phyloP scores from a whole-genome alignment of 1,284 basidiomycete species.

The Ceratobasidium sp. region DNA sequence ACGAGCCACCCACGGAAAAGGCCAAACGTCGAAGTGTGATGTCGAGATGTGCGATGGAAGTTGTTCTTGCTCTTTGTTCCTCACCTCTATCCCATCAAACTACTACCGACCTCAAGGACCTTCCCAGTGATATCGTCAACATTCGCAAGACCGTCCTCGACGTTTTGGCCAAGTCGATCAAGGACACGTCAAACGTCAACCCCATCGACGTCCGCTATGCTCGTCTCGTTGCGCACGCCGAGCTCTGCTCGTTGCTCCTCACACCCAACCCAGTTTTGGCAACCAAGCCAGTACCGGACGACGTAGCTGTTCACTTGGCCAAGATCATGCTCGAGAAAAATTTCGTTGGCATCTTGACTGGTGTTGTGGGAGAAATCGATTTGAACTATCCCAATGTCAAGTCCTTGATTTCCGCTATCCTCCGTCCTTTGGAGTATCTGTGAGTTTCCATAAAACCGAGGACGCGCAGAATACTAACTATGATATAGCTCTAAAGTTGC shows the following conservation, averaged over 20 bases:
- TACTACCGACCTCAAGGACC: conserved; percentile 72
- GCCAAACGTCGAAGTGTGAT: conserved; percentile 66
- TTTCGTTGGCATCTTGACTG: conserved; percentile 89
- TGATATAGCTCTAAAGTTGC: conserved; percentile 83
- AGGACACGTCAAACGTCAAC: conserved; percentile 75
- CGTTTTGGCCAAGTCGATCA: conserved; percentile 84
- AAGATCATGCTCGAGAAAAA: conserved; percentile 99
- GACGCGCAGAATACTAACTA: conserved; percentile 35
- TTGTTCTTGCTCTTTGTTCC: conserved; percentile 90
- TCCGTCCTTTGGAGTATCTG: conserved; percentile 90
- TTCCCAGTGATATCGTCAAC: conserved; percentile 76
- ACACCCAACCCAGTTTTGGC: conserved; percentile 55
- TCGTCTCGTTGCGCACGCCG: conserved; percentile 84
- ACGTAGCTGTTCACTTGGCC: conserved; percentile 87
- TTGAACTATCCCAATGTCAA: conserved; percentile 94
- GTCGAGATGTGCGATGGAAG: conserved; percentile 85
- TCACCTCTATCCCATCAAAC: conserved; percentile 61
- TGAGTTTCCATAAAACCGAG: conserved; percentile 53
- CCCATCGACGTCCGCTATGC: conserved; percentile 83
- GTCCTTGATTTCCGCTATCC: conserved; percentile 80
- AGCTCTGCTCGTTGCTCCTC: conserved; percentile 87
- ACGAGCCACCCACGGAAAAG: conserved; percentile 61
- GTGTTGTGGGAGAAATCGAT: conserved; percentile 90
- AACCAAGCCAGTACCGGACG: conserved; percentile 61
- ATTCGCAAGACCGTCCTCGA: conserved; percentile 93